A percentile compares a stretch with the other conserved stretches of the same genome.
Evolutionary conservation across 306 rosid species (phyloP).

Genomic region (Comarum palustre): DNA sequence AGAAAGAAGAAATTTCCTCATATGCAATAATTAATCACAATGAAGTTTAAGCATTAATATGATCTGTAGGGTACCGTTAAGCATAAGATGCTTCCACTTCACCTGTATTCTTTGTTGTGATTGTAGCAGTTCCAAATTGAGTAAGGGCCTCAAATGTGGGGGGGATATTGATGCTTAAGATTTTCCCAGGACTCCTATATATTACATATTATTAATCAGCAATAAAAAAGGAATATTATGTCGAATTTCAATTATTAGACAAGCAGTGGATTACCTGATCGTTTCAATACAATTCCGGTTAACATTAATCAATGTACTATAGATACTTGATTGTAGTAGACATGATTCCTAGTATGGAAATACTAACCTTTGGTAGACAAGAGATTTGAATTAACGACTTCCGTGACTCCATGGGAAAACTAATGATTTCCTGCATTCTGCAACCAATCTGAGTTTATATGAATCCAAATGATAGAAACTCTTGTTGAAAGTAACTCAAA

Average conservation of each 20-base stretch:
- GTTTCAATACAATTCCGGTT: not conserved
- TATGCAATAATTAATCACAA: not conserved
- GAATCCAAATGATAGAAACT: conserved; percentile 11
- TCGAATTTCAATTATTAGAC: too few relatives aligned
- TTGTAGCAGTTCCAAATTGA: conserved; percentile 80
- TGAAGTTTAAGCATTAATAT: not conserved
- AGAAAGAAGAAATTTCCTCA: too few relatives aligned
- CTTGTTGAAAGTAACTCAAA: conserved; percentile 21
- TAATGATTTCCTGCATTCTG: conserved; percentile 87
- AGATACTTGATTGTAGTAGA: not conserved
- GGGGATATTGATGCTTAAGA: conserved; percentile 68
- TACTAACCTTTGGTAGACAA: conserved; percentile 83
- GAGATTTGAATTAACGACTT: conserved; percentile 87
- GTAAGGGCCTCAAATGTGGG: conserved; percentile 84
- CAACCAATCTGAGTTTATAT: conserved; percentile 31
- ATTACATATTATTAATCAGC: not conserved
- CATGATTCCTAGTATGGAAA: not conserved
- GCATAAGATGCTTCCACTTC: conserved; percentile 95
- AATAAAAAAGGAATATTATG: not conserved
- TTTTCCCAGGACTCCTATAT: conserved; percentile 89
- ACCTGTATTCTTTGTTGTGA: conserved; percentile 77
- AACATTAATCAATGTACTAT: not conserved
- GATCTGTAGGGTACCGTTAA: conserved; percentile 56
- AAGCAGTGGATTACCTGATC: not conserved
- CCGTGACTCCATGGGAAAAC: conserved; percentile 83